Base-by-base conservation (phyloP, 768 basidiomycete species). In the Pleurotus citrinopileatus region DNA sequence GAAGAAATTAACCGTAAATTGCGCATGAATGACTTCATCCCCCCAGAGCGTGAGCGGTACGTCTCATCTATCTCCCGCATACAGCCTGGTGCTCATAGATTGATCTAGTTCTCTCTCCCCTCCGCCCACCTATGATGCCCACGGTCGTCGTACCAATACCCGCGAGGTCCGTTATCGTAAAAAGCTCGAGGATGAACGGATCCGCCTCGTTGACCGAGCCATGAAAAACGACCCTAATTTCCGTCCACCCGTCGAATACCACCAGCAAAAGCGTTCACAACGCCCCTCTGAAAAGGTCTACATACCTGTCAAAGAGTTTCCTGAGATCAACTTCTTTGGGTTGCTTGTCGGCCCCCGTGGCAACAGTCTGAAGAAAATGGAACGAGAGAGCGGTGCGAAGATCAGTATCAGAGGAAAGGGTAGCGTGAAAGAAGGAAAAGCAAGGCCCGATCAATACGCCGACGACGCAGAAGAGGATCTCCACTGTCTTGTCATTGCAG, bases 361-460 rank as follows among this genome's bases (percentile, higher is more conserved):
- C 42, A 98, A 99, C 68, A 95, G 95, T 75, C 74, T 98, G 80
- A 99, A 99, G 81, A 95, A 94, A 73, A 99, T 99, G 97, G 97
- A 99, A 71, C 80, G 91, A 55, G 93, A 98, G 63, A 93, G 90
- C 64, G 97, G 97, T 28, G 97, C 97, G 4, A 98, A 98, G 73
- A 99, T 99, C 64, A 93, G 90, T 61, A 99, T 99, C 59, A 83
- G 97, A 57, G 97, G 97, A 53, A 98, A 98, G 72, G 97, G 97
- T 36, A 94, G 91, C 67, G 94, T 98, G 37, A 99, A 99, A 72
- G 97, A 98, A 73, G 97, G 97, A 56, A 99, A 99, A 73, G 91
- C 92, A 40, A 80, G 95, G 59, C 91, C 93, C 48, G 95, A 96
- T 69, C 91, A 91, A 64, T 95, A 81, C 65, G 92, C 94, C 13